Evolutionary conservation across 345 rosid genomes (phyloP).

Genomic region (Dipteronia dyeriana): DNA sequence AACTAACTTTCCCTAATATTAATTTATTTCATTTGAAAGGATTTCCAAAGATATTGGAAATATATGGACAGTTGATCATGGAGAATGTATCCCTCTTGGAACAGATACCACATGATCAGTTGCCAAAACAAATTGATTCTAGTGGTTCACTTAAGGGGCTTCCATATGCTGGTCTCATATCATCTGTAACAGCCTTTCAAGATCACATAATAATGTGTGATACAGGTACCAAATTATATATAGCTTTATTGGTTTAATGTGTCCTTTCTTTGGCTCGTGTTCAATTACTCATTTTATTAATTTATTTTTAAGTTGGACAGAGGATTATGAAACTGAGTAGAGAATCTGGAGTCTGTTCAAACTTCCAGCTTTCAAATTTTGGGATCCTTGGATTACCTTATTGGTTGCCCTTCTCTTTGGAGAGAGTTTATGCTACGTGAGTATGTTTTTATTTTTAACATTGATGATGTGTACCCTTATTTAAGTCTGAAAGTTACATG

Average conservation of each 20-base stretch:
- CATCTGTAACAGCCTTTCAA: conserved; percentile 57
- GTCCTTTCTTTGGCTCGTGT: conserved; percentile 18
- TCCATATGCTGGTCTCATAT: conserved; percentile 49
- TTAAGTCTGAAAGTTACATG: conserved; percentile 9
- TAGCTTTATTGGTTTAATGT: conserved; percentile 2
- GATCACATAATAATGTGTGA: conserved; percentile 59
- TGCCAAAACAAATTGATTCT: conserved; percentile 49
- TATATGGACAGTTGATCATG: conserved; percentile 47
- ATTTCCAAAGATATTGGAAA: conserved; percentile 50
- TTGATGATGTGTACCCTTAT: background rate
- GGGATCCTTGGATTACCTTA: conserved; percentile 87
- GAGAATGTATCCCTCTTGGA: conserved; percentile 67
- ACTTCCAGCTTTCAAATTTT: conserved; percentile 65
- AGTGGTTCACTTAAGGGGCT: conserved; percentile 33
- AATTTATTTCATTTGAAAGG: conserved; percentile 42
- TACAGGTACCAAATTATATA: conserved; percentile 45
- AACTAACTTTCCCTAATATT: conserved; percentile 25
- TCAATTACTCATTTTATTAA: conserved; percentile 24
- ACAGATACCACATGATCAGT: conserved; percentile 53
- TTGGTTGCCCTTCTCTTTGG: conserved; percentile 69
- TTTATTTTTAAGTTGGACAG: conserved; percentile 63
- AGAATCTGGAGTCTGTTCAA: conserved; percentile 65
- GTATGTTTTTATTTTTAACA: conserved; percentile 29
- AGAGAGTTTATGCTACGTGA: conserved; percentile 69
- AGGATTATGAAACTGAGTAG: conserved; percentile 59